phyloP scores from a whole-genome alignment of 2,329 filamentous ascomycete genomes.

The Berkeleyomyces rouxiae region DNA sequence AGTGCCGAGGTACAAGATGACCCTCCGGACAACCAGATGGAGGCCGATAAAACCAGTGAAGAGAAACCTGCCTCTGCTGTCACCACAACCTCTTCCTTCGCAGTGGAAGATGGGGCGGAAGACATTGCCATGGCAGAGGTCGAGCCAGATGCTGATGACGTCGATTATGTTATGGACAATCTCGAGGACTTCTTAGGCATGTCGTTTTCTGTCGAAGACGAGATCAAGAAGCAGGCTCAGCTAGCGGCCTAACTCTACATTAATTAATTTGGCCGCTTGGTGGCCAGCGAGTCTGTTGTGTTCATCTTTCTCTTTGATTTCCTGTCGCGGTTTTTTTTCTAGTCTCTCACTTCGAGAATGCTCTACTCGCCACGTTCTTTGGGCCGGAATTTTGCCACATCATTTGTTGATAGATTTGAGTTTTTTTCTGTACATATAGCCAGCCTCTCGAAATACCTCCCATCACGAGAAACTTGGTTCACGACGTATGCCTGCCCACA shows the following conservation, averaged over 20 bases:
- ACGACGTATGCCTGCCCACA: not conserved
- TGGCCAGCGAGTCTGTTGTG: not conserved
- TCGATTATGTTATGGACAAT: conserved; percentile 30
- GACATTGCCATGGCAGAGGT: conserved; percentile 14
- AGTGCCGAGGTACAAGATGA: conserved; percentile 5
- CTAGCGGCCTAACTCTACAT: not conserved
- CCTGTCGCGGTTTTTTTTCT: conserved; percentile 17
- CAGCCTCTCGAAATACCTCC: not conserved
- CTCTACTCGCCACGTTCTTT: not conserved
- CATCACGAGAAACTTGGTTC: not conserved
- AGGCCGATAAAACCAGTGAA: conserved; percentile 6
- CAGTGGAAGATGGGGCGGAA: not conserved
- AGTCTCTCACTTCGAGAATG: conserved; percentile 9
- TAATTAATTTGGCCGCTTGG: not conserved
- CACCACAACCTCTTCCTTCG: not conserved
- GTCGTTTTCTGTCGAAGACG: conserved; percentile 21
- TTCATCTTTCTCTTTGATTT: not conserved
- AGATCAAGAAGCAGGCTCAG: conserved; percentile 15
- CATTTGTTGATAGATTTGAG: conserved; percentile 2
- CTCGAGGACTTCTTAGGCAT: conserved; percentile 28
- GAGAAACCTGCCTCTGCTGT: not conserved
- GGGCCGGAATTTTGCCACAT: not conserved
- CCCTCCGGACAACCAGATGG: not conserved
- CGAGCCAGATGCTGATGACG: conserved; percentile 26
- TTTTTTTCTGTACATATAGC: not conserved